Conservation (phyloP, 2,329 filamentous ascomycete species). For the Trichoderma simmonsii region DNA sequence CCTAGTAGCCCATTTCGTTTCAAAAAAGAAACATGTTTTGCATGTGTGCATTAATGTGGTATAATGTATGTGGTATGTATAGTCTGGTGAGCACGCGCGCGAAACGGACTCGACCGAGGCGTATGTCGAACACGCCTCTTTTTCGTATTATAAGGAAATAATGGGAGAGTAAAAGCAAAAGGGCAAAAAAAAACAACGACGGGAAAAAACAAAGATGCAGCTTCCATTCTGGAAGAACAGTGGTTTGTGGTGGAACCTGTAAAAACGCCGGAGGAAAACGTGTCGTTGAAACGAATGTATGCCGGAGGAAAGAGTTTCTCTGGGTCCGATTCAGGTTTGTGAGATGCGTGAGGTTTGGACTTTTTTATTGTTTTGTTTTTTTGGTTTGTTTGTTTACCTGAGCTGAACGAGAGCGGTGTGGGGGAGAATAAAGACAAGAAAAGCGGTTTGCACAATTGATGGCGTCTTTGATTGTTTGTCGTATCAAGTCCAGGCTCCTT, state of each 20-base stretch:
- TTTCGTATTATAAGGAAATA: neutral
- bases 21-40: conserved; percentile 13
- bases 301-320: neutral
- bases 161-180: neutral
- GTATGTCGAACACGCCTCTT: conserved; percentile 3
- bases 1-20: conserved; percentile 14
- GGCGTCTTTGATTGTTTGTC: neutral
- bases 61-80: conserved; percentile 12
- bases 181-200: neutral
- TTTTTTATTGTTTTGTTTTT: neutral
- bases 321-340: neutral
- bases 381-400: neutral
- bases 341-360: neutral
- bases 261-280: conserved; percentile 8
- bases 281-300: conserved; percentile 11
- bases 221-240: conserved; percentile 11
- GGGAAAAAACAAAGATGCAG: neutral
- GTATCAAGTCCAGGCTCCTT: neutral
- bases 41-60: conserved; percentile 21
- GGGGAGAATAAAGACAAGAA: neutral
- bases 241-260: neutral
- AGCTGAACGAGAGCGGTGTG: neutral
- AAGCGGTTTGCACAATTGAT: neutral
- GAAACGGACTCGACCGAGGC: neutral
- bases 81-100: neutral